phyloP scores from a whole-genome alignment of 164 flowering plant species.

The Cinnamomum micranthum region DNA sequence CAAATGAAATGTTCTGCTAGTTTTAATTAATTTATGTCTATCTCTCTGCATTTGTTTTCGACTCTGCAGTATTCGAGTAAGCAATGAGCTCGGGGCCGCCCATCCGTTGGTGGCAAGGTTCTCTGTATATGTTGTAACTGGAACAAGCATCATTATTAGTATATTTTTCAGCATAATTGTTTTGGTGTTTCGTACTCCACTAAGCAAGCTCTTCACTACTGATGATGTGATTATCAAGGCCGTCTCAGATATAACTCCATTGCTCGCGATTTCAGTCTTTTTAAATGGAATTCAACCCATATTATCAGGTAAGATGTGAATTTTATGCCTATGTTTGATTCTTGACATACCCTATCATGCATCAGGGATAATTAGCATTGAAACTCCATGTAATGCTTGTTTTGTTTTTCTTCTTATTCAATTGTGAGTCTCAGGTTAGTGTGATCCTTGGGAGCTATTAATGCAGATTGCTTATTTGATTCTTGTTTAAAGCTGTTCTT shows the following conservation, averaged over 20 bases:
- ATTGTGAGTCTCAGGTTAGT: too few species aligned
- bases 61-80: slow-evolving; percentile 53
- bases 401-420: too few species aligned
- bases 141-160: slow-evolving; percentile 43
- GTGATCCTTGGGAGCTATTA: neutral
- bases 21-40: neutral
- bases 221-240: slow-evolving; percentile 41
- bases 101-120: slow-evolving; percentile 54
- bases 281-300: slow-evolving; percentile 74
- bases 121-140: slow-evolving; percentile 56
- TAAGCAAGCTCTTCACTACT: slow-evolving; percentile 53
- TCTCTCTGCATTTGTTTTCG: neutral
- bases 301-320: slow-evolving; percentile 43
- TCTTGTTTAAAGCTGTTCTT: neutral
- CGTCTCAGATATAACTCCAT: slow-evolving; percentile 47
- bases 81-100: slow-evolving; percentile 72
- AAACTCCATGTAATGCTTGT: too few species aligned
- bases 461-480: neutral
- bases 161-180: slow-evolving; percentile 43
- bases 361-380: too few species aligned
- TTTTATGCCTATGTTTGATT: neutral
- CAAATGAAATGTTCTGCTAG: neutral
- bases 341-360: neutral
- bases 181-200: slow-evolving; percentile 31
- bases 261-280: slow-evolving; percentile 62